These are phyloP conservation scores for Diaporthe humulicola DNA, from an alignment of 2,329 filamentous ascomycete species.

Conservation along the genomic window DNA sequence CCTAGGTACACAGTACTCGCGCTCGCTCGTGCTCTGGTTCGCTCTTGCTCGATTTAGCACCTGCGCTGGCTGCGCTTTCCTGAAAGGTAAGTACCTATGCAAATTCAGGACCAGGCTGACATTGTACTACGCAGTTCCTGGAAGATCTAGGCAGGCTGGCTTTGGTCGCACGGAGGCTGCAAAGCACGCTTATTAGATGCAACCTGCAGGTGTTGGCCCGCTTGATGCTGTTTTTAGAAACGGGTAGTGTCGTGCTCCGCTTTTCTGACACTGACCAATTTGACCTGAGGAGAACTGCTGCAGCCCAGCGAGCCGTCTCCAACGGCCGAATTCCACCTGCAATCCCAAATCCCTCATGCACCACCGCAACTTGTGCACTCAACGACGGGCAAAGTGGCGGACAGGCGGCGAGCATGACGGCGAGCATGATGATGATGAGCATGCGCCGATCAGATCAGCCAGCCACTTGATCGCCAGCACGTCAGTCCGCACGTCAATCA, in stretches of 20 bases:
- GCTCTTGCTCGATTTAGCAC: not conserved
- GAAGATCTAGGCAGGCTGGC: not conserved
- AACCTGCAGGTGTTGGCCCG: constrained; percentile 18
- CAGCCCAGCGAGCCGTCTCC: constrained; percentile 18
- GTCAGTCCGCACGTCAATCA: constrained; percentile 14
- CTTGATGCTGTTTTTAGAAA: constrained; percentile 30
- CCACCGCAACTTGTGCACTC: not conserved
- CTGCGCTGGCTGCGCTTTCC: not conserved
- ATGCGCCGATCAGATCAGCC: constrained; percentile 23
- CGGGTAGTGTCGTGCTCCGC: constrained; percentile 8
- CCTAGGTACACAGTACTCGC: too few species aligned
- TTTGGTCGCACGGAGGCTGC: constrained; percentile 12
- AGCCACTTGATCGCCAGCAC: constrained; percentile 19
- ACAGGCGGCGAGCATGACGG: not conserved
- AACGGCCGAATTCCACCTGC: constrained; percentile 27
- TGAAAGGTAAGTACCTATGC: not conserved
- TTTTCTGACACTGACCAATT: constrained; percentile 33
- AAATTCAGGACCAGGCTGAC: constrained; percentile 5
- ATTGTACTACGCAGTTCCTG: constrained; percentile 9
- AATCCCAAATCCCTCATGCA: constrained; percentile 28
- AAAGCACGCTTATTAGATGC: constrained; percentile 22
- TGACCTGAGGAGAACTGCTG: constrained; percentile 23
- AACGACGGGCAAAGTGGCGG: not conserved
- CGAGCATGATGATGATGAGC: constrained; percentile 9
- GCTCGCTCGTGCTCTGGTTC: not conserved